phyloP scores from a whole-genome alignment of 768 basidiomycete species.

The Punctularia strigosozonata region DNA sequence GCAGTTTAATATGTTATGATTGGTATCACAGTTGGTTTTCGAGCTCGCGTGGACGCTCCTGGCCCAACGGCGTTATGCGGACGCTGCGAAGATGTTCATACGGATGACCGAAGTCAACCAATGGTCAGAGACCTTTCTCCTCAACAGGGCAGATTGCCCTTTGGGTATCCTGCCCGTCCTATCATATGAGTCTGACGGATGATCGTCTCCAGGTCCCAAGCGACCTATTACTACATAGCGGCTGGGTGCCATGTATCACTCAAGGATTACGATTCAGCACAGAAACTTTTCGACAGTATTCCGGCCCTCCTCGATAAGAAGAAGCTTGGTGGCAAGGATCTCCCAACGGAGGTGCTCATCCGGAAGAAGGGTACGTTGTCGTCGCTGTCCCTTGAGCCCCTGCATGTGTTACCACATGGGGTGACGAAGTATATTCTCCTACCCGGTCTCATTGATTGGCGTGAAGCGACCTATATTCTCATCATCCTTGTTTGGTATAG shows the following conservation, averaged over 20 bases:
- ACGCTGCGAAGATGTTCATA: conserved; percentile 57
- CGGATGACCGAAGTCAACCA: conserved; percentile 53
- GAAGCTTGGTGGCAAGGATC: conserved; percentile 53
- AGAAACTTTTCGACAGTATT: conserved; percentile 48
- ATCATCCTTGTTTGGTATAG: conserved; percentile 21
- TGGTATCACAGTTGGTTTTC: conserved; percentile 43
- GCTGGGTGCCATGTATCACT: conserved; percentile 62
- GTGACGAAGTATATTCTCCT: no score
- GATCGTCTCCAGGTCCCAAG: no score
- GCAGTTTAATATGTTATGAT: not conserved
- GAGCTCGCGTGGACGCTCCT: conserved; percentile 73
- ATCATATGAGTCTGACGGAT: conserved; percentile 55
- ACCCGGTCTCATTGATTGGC: no score
- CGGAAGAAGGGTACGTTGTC: conserved; percentile 55
- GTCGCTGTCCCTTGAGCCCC: not conserved
- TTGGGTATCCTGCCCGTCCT: not conserved
- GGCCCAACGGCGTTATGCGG: conserved; percentile 48
- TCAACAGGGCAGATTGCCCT: not conserved
- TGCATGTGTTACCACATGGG: not conserved
- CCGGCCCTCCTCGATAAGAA: conserved; percentile 46
- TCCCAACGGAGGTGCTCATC: conserved; percentile 70
- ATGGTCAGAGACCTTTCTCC: conserved; percentile 35
- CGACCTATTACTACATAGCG: conserved; percentile 67
- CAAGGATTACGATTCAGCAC: conserved; percentile 44
- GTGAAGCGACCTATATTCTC: not conserved